Conservation (phyloP, 2,329 filamentous ascomycete genomes). For the Xylariaceae sp. region DNA sequence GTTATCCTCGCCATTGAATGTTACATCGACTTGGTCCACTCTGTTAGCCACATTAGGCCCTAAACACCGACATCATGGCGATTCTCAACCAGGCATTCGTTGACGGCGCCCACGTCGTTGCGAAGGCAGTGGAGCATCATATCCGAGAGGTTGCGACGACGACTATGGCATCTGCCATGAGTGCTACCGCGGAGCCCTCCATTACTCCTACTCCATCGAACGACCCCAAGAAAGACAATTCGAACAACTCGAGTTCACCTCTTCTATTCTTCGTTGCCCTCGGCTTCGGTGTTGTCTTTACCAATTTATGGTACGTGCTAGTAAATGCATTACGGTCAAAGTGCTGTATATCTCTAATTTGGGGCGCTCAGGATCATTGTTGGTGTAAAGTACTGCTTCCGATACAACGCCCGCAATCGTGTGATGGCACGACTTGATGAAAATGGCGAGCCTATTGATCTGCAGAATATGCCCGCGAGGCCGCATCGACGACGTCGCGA, state of each 20-base stretch:
- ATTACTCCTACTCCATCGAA: conserved; percentile 16
- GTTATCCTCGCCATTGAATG: conserved; percentile 1
- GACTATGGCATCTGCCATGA: conserved; percentile 5
- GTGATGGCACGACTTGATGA: conserved; percentile 65
- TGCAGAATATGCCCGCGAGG: conserved; percentile 72
- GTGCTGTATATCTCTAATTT: conserved; percentile 17
- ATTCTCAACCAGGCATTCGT: conserved; percentile 35
- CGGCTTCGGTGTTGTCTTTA: conserved; percentile 97
- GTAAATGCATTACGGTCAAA: neutral
- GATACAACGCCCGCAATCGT: conserved; percentile 92
- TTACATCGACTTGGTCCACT: conserved; percentile 3
- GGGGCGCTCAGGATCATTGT: conserved; percentile 79
- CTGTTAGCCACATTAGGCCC: neutral
- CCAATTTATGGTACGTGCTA: conserved; percentile 84
- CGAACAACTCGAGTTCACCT: conserved; percentile 61
- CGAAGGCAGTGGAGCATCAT: conserved; percentile 32
- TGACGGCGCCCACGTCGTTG: conserved; percentile 36
- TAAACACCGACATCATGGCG: conserved; percentile 30
- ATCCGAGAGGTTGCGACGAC: conserved; percentile 20
- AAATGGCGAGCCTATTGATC: conserved; percentile 81
- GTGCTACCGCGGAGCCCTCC: conserved; percentile 5
- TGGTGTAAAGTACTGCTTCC: conserved; percentile 98
- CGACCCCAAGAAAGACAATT: conserved; percentile 19
- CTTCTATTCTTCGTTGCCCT: conserved; percentile 90
- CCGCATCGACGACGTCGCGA: conserved; percentile 83